Evolutionary conservation across 441 rosid genomes (phyloP).

Genomic region (Croton setiger): DNA sequence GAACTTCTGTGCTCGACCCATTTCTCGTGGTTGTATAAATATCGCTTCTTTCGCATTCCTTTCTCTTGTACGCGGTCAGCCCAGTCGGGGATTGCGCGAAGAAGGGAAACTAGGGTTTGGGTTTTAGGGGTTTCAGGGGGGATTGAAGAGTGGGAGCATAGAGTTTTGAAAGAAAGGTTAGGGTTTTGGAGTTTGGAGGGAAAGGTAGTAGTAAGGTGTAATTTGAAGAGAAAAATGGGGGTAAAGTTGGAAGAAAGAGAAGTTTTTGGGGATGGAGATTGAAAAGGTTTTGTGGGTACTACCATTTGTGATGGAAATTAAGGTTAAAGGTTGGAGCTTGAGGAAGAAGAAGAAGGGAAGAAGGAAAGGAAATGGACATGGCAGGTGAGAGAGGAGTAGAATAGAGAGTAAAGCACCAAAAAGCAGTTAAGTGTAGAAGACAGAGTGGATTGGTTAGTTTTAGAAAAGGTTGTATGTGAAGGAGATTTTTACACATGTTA

Average conservation of each 20-base stretch:
- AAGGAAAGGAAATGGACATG: slow-evolving; percentile 29
- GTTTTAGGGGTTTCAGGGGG: slow-evolving; percentile 18
- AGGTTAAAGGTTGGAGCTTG: slow-evolving; percentile 28
- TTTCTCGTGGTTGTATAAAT: slow-evolving; percentile 64
- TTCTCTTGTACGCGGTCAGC: slow-evolving; percentile 77
- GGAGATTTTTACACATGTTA: slow-evolving; percentile 36
- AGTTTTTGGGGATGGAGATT: slow-evolving; percentile 9
- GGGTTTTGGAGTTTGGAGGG: slow-evolving; percentile 26
- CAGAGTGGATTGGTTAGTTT: slow-evolving; percentile 10
- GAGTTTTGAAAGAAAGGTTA: slow-evolving; percentile 22
- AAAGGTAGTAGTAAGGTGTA: slow-evolving; percentile 13
- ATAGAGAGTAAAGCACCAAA: neutral
- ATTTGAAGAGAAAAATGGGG: slow-evolving; percentile 22
- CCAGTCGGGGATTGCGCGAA: slow-evolving; percentile 78
- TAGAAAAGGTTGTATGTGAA: slow-evolving; percentile 37
- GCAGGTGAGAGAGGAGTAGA: neutral
- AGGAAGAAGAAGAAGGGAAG: slow-evolving; percentile 18
- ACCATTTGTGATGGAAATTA: slow-evolving; percentile 33
- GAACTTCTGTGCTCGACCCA: slow-evolving; percentile 90
- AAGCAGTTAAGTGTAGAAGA: neutral
- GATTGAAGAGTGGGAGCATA: slow-evolving; percentile 29
- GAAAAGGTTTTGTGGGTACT: slow-evolving; percentile 33
- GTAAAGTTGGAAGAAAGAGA: slow-evolving; percentile 30
- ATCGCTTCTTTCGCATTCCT: slow-evolving; percentile 67
- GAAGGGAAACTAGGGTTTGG: slow-evolving; percentile 35